Percentiles rank a stretch among this genome's conserved stretches.
Evolutionary conservation across 1,139 yeast species (phyloP).

Genomic region (Hyphopichia burtonii): DNA sequence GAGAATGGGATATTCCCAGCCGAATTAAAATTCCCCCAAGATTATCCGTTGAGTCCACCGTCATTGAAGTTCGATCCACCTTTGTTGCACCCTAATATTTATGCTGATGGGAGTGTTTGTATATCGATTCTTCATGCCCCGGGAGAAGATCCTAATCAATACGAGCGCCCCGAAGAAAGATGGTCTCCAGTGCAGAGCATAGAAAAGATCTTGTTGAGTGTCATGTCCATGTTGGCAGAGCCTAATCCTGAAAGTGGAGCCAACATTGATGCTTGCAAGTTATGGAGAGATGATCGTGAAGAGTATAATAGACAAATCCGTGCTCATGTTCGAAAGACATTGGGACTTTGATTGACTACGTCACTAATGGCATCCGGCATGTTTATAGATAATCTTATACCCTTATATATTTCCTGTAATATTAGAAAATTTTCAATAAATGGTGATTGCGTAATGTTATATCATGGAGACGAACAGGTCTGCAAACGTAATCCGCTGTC

Average conservation of each 20-base stretch:
- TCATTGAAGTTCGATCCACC: slow-evolving; percentile 79
- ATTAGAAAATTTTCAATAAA: neutral
- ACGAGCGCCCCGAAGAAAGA: slow-evolving; percentile 91
- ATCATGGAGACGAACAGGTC: too few relatives aligned
- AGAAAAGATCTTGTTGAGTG: slow-evolving; percentile 89
- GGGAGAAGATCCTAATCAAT: slow-evolving; percentile 95
- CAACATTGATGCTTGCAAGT: slow-evolving; percentile 91
- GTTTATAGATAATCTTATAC: neutral
- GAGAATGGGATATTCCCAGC: slow-evolving; percentile 95
- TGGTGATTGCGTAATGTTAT: neutral
- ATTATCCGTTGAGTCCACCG: slow-evolving; percentile 93
- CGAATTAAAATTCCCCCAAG: slow-evolving; percentile 74
- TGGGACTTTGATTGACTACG: slow-evolving; percentile 43
- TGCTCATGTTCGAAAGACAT: slow-evolving; percentile 60
- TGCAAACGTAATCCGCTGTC: too few relatives aligned
- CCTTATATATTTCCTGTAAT: neutral
- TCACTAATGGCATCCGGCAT: slow-evolving; percentile 1
- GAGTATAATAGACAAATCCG: slow-evolving; percentile 67
- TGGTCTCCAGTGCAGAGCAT: slow-evolving; percentile 99
- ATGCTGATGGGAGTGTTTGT: slow-evolving; percentile 93
- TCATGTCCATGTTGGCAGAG: slow-evolving; percentile 94
- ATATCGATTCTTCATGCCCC: slow-evolving; percentile 93
- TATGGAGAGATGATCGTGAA: slow-evolving; percentile 83
- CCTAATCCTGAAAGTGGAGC: slow-evolving; percentile 98
- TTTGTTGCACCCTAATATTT: slow-evolving; percentile 88